phyloP scores from a whole-genome alignment of 345 rosid species.

The Psidium friedrichsthalianum region DNA sequence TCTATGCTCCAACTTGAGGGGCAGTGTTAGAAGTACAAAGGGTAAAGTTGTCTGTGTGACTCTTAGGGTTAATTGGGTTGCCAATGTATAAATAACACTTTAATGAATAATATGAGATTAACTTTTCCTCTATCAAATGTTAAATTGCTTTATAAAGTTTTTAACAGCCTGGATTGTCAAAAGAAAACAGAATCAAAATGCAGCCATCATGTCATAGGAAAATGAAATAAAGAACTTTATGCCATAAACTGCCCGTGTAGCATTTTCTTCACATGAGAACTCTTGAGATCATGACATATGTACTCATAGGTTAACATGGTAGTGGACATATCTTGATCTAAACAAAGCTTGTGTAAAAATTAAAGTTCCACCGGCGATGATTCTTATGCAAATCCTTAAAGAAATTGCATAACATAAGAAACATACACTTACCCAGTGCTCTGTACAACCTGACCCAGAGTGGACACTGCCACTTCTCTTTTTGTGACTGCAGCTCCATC shows the following conservation, averaged over 20 bases:
- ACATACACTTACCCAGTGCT: constrained; percentile 74
- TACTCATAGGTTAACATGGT: not conserved
- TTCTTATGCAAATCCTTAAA: not conserved
- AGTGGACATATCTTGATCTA: not conserved
- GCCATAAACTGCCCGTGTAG: not conserved
- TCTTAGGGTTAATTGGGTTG: too few species aligned
- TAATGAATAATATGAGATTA: too few species aligned
- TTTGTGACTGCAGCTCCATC: constrained; percentile 95
- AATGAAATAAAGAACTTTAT: not conserved
- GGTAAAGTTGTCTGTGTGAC: too few species aligned
- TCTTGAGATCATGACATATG: not conserved
- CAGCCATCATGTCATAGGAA: not conserved
- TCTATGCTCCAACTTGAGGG: too few species aligned
- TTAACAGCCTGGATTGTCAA: not conserved
- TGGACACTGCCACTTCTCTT: constrained; percentile 97
- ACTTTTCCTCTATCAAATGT: not conserved
- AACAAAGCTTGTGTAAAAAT: not conserved
- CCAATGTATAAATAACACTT: too few species aligned
- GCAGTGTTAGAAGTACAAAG: too few species aligned
- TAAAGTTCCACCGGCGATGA: not conserved
- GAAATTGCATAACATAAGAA: not conserved
- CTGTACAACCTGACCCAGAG: constrained; percentile 97
- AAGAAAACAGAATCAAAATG: not conserved
- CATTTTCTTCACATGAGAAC: not conserved
- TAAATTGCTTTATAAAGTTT: not conserved